Conservation (phyloP, 768 basidiomycete species). For the Paxillus ammoniavirescens region DNA sequence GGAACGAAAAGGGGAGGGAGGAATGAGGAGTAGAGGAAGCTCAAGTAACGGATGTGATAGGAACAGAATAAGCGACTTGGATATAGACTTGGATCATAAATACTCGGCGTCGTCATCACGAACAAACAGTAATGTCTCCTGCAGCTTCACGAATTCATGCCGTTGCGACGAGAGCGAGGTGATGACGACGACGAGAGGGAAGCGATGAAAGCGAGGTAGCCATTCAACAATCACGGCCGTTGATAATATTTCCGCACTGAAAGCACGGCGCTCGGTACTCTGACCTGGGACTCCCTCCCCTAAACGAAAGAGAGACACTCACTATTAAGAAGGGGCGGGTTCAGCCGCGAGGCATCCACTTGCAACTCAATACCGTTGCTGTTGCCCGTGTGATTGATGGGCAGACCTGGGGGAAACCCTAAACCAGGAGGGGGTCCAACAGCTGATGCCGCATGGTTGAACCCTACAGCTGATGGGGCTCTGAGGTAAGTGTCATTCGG, state of each 20-base stretch:
- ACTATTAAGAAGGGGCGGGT: conserved; percentile 45
- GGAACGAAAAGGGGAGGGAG: conserved; percentile 39
- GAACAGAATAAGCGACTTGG: conserved; percentile 6
- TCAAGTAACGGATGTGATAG: conserved; percentile 5
- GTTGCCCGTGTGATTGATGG: conserved; percentile 21
- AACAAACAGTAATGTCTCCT: conserved; percentile 21
- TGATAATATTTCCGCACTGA: conserved; percentile 83
- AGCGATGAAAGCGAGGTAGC: conserved; percentile 30
- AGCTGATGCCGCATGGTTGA: conserved; percentile 15
- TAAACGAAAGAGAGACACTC: conserved; percentile 58
- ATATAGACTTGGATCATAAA: conserved; percentile 13
- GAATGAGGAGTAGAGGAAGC: conserved; percentile 24
- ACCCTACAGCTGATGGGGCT: conserved; percentile 11
- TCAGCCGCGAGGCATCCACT: conserved; percentile 27
- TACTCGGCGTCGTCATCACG: conserved; percentile 22
- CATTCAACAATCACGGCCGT: conserved; percentile 56
- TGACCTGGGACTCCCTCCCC: conserved; percentile 79
- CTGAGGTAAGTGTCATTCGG: conserved; percentile 11
- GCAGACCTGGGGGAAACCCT: conserved; percentile 37
- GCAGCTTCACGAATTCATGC: conserved; percentile 28
- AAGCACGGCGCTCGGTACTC: conserved; percentile 88
- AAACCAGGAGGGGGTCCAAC: conserved; percentile 73
- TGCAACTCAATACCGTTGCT: conserved; percentile 18
- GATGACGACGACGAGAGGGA: conserved; percentile 21
- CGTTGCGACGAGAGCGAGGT: conserved; percentile 20